Evolutionary conservation across 177 flowering plant species (phyloP).

Genomic region (Vitis hybrid): DNA sequence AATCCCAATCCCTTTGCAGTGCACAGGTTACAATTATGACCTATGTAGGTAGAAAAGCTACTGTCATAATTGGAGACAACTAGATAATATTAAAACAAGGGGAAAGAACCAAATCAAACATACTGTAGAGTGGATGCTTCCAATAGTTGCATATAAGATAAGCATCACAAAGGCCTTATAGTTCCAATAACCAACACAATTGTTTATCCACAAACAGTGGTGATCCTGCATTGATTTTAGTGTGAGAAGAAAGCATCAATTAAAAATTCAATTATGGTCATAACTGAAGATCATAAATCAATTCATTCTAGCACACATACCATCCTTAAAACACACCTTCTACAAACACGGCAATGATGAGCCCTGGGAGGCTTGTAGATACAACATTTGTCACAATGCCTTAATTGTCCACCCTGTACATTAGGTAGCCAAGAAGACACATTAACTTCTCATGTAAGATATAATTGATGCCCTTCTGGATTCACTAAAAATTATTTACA

Average conservation of each 20-base stretch:
- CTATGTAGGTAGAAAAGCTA: conserved; percentile 22
- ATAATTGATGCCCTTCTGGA: too few relatives aligned
- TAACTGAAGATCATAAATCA: neutral
- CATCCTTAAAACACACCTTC: conserved; percentile 75
- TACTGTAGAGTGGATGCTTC: conserved; percentile 59
- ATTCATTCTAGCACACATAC: conserved; percentile 29
- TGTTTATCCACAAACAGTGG: conserved; percentile 76
- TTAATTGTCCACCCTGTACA: conserved; percentile 27
- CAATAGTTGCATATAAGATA: conserved; percentile 49
- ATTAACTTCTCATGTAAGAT: too few relatives aligned
- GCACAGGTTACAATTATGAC: conserved; percentile 33
- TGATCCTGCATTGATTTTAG: conserved; percentile 59
- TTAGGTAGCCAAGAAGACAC: conserved; percentile 7
- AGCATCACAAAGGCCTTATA: conserved; percentile 64
- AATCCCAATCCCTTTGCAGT: conserved; percentile 45
- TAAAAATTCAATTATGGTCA: neutral
- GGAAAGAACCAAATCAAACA: conserved; percentile 3
- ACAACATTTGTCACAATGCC: conserved; percentile 61
- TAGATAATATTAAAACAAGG: neutral
- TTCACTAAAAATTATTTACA: too few relatives aligned
- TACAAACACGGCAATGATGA: conserved; percentile 83
- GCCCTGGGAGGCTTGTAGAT: conserved; percentile 69
- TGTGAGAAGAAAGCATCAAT: conserved; percentile 6
- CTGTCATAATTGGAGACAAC: neutral
- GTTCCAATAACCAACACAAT: conserved; percentile 76